Evolutionary conservation across 2,329 filamentous ascomycete genomes (phyloP).

Genomic region (Cercospora citrullina): DNA sequence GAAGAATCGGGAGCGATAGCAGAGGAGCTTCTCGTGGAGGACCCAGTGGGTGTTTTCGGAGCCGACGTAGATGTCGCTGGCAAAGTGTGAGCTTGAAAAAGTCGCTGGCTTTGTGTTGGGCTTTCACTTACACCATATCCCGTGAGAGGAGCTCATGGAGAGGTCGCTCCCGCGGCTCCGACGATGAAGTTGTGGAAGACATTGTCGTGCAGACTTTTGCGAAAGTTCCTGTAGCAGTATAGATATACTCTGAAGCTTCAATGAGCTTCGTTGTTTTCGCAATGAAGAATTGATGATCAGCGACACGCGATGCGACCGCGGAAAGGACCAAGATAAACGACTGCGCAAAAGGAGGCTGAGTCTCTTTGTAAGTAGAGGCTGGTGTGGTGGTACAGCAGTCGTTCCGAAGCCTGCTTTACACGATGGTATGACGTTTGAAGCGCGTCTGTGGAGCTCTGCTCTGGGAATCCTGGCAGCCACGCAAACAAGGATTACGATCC

Average conservation of each 20-base stretch:
- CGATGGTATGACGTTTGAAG: conserved; percentile 14
- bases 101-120: neutral
- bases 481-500: conserved; percentile 8
- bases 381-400: conserved; percentile 11
- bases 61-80: conserved; percentile 56
- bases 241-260: neutral
- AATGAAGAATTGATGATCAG: conserved; percentile 1
- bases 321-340: neutral
- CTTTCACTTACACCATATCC: conserved; percentile 43
- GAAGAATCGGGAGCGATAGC: conserved; percentile 57
- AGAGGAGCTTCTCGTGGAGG: conserved; percentile 58
- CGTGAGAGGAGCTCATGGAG: conserved; percentile 54
- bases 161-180: conserved; percentile 40
- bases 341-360: conserved; percentile 1
- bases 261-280: conserved; percentile 5
- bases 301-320: neutral
- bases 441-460: conserved; percentile 13
- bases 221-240: neutral
- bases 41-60: conserved; percentile 56
- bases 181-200: conserved; percentile 20
- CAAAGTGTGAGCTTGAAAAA: neutral
- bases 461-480: conserved; percentile 9
- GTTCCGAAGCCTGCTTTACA: conserved; percentile 16
- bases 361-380: conserved; percentile 20
- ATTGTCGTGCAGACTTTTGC: conserved; percentile 2